phyloP scores from a whole-genome alignment of 345 rosid species.

The Excoecaria agallocha region DNA sequence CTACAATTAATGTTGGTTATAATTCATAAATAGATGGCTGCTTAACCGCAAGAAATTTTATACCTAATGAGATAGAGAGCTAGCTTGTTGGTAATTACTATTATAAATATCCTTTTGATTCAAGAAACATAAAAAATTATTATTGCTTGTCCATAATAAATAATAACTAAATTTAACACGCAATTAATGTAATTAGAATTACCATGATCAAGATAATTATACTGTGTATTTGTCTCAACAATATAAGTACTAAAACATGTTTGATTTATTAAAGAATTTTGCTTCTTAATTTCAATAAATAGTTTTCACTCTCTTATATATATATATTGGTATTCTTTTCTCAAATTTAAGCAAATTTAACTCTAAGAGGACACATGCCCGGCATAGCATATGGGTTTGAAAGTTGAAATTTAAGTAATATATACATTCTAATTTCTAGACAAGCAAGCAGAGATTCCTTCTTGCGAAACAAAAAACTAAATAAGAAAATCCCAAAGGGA shows the following conservation, averaged over 20 bases:
- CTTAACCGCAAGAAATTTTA: not conserved
- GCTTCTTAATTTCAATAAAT: constrained; percentile 18
- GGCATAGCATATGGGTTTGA: constrained; percentile 7
- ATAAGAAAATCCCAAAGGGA: not conserved
- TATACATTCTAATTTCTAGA: not conserved
- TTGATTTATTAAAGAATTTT: constrained; percentile 14
- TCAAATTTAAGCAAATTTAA: constrained; percentile 1
- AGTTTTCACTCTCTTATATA: not conserved
- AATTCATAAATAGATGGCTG: not conserved
- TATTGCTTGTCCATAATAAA: not conserved
- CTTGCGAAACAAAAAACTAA: not conserved
- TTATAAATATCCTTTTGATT: not conserved
- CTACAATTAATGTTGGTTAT: not conserved
- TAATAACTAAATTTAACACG: not conserved
- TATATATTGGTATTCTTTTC: not conserved
- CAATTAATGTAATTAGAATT: not conserved
- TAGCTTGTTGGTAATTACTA: not conserved
- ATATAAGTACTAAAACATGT: constrained; percentile 25
- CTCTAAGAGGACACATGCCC: not conserved
- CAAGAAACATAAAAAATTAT: not conserved
- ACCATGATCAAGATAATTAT: not conserved
- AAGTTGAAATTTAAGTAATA: not conserved
- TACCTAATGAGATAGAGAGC: not conserved
- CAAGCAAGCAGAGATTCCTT: not conserved
- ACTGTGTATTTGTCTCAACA: not conserved